Evolutionary conservation across 176 grass and related monocot genomes (phyloP).

Genomic region (Triticum timopheevii): DNA sequence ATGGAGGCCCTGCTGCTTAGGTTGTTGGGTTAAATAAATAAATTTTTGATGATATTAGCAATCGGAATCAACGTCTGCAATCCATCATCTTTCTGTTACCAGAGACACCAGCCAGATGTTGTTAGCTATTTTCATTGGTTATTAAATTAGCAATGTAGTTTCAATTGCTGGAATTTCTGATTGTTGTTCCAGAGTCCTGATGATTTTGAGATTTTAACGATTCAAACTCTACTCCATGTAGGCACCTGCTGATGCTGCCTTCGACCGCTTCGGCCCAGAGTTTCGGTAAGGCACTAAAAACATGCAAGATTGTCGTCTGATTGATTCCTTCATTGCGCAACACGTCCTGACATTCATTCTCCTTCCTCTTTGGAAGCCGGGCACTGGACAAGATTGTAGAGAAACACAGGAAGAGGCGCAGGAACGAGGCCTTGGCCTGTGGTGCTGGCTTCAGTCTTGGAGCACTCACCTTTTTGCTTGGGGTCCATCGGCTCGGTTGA

Average conservation of each 20-base stretch:
- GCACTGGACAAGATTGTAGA: too few relatives aligned
- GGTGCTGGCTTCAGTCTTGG: too few relatives aligned
- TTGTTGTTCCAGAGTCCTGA: not conserved
- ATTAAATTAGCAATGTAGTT: not conserved
- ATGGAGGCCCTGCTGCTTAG: not conserved
- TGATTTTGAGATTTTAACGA: not conserved
- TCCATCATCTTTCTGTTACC: not conserved
- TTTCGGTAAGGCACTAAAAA: not conserved
- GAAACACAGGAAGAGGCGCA: too few relatives aligned
- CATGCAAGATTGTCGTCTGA: not conserved
- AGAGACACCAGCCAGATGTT: not conserved
- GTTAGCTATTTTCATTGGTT: not conserved
- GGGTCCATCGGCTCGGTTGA: too few relatives aligned
- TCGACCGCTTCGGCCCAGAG: not conserved
- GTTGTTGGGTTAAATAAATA: not conserved
- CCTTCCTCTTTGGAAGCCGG: not conserved
- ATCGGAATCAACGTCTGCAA: not conserved
- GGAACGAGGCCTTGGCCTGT: too few relatives aligned
- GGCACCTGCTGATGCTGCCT: not conserved
- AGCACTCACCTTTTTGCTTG: too few relatives aligned
- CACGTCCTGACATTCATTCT: not conserved
- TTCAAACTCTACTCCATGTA: not conserved
- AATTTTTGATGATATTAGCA: not conserved
- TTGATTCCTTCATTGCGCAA: not conserved
- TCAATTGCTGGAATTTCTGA: not conserved